These are phyloP conservation scores for Theileria sp. DNA, from an alignment of 169 alveolate genomes.

Conservation along the genomic window DNA sequence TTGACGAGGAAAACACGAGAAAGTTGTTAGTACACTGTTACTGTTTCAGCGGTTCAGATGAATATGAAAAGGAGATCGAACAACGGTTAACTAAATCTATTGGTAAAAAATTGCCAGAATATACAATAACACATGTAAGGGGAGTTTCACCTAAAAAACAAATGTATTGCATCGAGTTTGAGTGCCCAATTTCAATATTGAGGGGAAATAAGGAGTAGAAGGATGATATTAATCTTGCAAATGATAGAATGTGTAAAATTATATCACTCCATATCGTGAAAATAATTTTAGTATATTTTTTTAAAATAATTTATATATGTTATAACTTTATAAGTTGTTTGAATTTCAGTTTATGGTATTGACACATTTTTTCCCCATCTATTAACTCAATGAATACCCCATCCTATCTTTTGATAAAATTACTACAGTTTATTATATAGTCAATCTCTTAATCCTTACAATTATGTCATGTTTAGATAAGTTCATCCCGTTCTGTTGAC, in stretches of 20 bases:
- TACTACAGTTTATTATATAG: not conserved
- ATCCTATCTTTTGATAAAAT: not conserved
- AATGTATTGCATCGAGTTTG: slow-evolving; percentile 63
- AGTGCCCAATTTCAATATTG: slow-evolving; percentile 27
- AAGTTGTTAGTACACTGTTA: slow-evolving; percentile 44
- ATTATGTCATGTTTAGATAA: not conserved
- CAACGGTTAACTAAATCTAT: slow-evolving; percentile 10
- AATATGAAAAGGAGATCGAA: slow-evolving; percentile 34
- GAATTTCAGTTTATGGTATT: not conserved
- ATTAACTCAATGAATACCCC: not conserved
- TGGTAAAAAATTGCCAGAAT: not conserved
- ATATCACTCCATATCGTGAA: not conserved
- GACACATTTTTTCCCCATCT: not conserved
- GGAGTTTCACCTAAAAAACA: slow-evolving; percentile 58
- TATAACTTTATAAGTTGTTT: not conserved
- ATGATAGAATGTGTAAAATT: not conserved
- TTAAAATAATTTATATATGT: not conserved
- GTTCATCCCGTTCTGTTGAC: not conserved
- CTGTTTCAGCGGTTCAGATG: slow-evolving; percentile 34
- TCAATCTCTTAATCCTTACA: not conserved
- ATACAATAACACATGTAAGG: slow-evolving; percentile 33
- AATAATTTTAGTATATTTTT: not conserved
- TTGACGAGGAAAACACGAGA: slow-evolving; percentile 2
- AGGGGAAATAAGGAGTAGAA: not conserved
- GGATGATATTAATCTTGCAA: not conserved